Percentiles rank a stretch among this genome's conserved stretches.
phyloP scores from a whole-genome alignment of 345 rosid genomes.

The Salix purpurea region DNA sequence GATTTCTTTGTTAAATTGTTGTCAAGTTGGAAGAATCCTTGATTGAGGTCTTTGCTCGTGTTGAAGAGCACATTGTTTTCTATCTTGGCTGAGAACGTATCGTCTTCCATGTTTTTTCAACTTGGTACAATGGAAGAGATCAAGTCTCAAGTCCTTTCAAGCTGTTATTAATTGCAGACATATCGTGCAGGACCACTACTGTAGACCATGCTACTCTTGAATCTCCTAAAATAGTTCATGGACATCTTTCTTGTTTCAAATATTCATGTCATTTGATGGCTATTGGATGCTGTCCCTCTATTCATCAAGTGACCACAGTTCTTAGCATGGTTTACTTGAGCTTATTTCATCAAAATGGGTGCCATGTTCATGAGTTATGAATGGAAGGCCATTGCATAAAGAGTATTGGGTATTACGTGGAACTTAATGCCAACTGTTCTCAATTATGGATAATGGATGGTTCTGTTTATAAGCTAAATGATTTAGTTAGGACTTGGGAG shows the following conservation, averaged over 20 bases:
- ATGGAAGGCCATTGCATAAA: neutral
- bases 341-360: neutral
- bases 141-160: neutral
- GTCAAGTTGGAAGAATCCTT: neutral
- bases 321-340: neutral
- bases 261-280: neutral
- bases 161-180: neutral
- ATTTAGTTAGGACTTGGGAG: neutral
- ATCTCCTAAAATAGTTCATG: neutral
- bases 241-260: neutral
- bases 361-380: neutral
- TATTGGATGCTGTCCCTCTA: neutral
- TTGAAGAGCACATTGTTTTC: neutral
- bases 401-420: neutral
- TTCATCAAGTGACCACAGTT: neutral
- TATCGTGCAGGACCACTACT: neutral
- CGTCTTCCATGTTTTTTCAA: neutral
- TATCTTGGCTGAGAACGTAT: neutral
- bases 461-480: neutral
- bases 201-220: neutral
- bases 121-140: neutral
- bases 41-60: neutral
- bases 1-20: neutral
- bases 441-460: neutral
- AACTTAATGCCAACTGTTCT: neutral